phyloP scores from a whole-genome alignment of 177 flowering plant genomes.

The Vitis hybrid region DNA sequence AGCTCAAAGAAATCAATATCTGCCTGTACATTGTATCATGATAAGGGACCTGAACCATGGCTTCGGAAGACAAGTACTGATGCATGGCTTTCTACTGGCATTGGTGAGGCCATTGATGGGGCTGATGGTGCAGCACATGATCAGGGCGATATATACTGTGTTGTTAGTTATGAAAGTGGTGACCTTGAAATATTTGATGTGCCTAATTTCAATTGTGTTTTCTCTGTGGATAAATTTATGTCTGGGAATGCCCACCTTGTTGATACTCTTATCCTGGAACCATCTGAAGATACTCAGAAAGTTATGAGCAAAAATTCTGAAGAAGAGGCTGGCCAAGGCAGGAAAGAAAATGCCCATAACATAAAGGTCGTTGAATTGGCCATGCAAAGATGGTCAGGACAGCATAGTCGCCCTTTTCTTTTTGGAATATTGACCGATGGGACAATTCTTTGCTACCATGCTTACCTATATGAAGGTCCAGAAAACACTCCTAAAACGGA shows the following conservation, averaged over 20 bases:
- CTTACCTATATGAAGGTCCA: conserved; percentile 76
- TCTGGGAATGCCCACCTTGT: conserved; percentile 73
- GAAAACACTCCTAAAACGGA: conserved; percentile 64
- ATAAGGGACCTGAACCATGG: conserved; percentile 98
- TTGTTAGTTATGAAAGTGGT: conserved; percentile 85
- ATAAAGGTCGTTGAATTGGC: conserved; percentile 83
- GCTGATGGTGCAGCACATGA: conserved; percentile 75
- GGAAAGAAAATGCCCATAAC: conserved; percentile 57
- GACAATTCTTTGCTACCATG: conserved; percentile 92
- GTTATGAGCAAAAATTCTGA: conserved; percentile 31
- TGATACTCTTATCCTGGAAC: conserved; percentile 47
- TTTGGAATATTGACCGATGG: conserved; percentile 92
- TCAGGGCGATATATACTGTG: conserved; percentile 93
- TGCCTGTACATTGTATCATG: conserved; percentile 93
- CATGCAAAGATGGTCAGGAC: conserved; percentile 90
- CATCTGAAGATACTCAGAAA: conserved; percentile 33
- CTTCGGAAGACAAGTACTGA: conserved; percentile 89
- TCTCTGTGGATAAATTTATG: conserved; percentile 69
- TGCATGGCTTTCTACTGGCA: conserved; percentile 97
- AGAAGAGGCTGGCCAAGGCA: conserved; percentile 41
- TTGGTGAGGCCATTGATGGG: conserved; percentile 85
- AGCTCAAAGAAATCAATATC: conserved; percentile 52
- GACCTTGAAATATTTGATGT: conserved; percentile 92
- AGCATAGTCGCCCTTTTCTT: conserved; percentile 81
- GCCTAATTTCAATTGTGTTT: conserved; percentile 82